Base-by-base conservation (phyloP, 176 grass and related monocot species). In the Bolboschoenus planiculmis region DNA sequence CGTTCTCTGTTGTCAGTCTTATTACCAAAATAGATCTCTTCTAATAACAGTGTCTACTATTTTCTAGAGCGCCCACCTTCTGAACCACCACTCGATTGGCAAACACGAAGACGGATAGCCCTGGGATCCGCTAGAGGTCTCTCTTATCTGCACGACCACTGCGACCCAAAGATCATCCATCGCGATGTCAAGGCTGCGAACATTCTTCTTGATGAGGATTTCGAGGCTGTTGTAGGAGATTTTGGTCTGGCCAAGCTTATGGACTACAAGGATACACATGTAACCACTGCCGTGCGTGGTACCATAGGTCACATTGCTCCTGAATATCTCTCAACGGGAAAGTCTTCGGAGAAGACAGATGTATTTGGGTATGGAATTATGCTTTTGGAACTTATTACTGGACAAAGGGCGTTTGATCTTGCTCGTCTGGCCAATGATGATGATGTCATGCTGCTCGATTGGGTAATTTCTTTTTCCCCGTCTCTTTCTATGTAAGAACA, bases 251-350 rank as follows among this genome's bases (percentile, higher is more conserved):
- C 92, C 4, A 94, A 90, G 89, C 86, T 94, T 78, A 92, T 94
- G 90, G 91, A 97, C 86, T 97, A 97, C 83, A 97, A 97, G 85
- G 93, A 97, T 88, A 97, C 93, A 47, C 93, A 97, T 91, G 93
- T 97, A 58, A 97, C 93, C 26, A 97, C 93, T 21, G 93, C 93
- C 1, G 93, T 97, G 43, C 90, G 93, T 67, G 93, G 93, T 73
- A 97, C 93, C 48, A 97, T 97, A 61, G 93, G 93, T 34, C 93
- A 97, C 80, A 97, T 97, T 21, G 93, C 93, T 84, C 93, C 93
- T 21, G 93, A 97, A 83, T 97, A 97, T 75, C 90, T 97, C 77
- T 91, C 90, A 78, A 97, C 93, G 4, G 93, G 93, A 75, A 97
- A 97, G 83, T 93, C 90, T 56, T 93, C 90, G 56, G 93, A 97